A percentile compares a stretch with the other conserved stretches of the same genome.
These are phyloP conservation scores for Mycena latifolia DNA, from an alignment of 768 basidiomycete species.

Conservation along the genomic window DNA sequence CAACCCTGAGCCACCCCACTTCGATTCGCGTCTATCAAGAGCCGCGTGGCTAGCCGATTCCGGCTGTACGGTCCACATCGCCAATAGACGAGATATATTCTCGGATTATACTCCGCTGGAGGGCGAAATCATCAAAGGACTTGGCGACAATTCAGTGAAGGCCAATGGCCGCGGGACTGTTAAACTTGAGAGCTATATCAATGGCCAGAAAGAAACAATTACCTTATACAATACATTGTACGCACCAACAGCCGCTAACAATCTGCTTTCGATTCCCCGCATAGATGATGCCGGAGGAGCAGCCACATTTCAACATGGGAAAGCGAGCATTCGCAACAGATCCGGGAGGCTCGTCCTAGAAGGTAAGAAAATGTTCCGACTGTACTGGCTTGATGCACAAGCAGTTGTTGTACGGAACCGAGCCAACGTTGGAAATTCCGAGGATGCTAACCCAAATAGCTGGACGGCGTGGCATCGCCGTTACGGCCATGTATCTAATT, in stretches of 20 bases:
- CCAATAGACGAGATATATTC: constrained; percentile 5
- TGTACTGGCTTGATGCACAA: constrained; percentile 9
- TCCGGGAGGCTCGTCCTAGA: constrained; percentile 7
- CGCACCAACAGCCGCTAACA: constrained; percentile 14
- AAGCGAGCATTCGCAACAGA: not conserved
- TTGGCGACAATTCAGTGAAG: constrained; percentile 9
- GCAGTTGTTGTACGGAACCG: not conserved
- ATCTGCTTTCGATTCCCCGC: constrained; percentile 8
- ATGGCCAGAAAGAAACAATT: constrained; percentile 7
- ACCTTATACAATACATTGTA: constrained; percentile 13
- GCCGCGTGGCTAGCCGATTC: constrained; percentile 8
- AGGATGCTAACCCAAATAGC: too few relatives aligned
- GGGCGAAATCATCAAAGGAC: constrained; percentile 8
- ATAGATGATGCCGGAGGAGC: constrained; percentile 18
- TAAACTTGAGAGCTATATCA: constrained; percentile 1
- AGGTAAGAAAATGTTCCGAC: constrained; percentile 25
- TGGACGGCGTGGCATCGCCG: too few relatives aligned
- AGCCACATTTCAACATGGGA: constrained; percentile 6
- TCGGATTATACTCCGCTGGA: constrained; percentile 7
- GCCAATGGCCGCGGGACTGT: constrained; percentile 14
- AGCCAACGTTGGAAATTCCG: too few relatives aligned
- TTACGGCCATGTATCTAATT: too few relatives aligned
- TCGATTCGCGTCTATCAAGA: constrained; percentile 6
- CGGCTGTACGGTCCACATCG: constrained; percentile 5
- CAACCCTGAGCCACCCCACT: constrained; percentile 6